Conservation (phyloP, 1,139 yeast species). For the Pichia cactophila region DNA sequence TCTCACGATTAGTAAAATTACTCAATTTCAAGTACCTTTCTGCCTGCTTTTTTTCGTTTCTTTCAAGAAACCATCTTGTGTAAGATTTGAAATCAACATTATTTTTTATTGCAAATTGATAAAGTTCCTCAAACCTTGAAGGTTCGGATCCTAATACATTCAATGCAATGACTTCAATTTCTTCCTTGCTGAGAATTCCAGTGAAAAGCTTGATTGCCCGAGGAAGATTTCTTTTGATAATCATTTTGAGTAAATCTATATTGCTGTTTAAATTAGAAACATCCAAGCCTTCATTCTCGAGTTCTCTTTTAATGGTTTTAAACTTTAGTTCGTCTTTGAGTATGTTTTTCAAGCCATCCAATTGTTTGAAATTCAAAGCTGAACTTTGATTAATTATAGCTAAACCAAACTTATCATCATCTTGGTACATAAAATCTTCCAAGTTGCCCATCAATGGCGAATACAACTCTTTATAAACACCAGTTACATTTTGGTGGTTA, state of each 20-base stretch:
- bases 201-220: slow-evolving; percentile 50
- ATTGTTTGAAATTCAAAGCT: slow-evolving; percentile 25
- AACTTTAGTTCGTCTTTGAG: background rate
- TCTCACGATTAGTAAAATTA: slow-evolving; percentile 33
- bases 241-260: slow-evolving; percentile 44
- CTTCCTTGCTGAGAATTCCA: slow-evolving; percentile 34
- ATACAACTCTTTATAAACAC: slow-evolving; percentile 4
- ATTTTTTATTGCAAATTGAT: slow-evolving; percentile 44
- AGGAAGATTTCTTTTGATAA: slow-evolving; percentile 53
- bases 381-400: slow-evolving; percentile 32
- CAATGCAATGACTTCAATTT: background rate
- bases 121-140: slow-evolving; percentile 35
- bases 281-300: slow-evolving; percentile 43
- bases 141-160: background rate
- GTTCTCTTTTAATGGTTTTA: slow-evolving; percentile 14
- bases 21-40: slow-evolving; percentile 34
- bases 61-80: slow-evolving; percentile 43
- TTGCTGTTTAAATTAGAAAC: slow-evolving; percentile 34
- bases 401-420: slow-evolving; percentile 43
- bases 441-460: slow-evolving; percentile 24
- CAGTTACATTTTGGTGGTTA: slow-evolving; percentile 34
- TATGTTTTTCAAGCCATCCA: background rate
- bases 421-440: slow-evolving; percentile 52
- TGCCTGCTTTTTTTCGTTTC: slow-evolving; percentile 42
- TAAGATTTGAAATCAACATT: slow-evolving; percentile 54